A percentile compares a stretch with the other conserved stretches of the same genome.
Conservation (phyloP, 2,329 filamentous ascomycete species). For the Cordyceps farinosa region DNA sequence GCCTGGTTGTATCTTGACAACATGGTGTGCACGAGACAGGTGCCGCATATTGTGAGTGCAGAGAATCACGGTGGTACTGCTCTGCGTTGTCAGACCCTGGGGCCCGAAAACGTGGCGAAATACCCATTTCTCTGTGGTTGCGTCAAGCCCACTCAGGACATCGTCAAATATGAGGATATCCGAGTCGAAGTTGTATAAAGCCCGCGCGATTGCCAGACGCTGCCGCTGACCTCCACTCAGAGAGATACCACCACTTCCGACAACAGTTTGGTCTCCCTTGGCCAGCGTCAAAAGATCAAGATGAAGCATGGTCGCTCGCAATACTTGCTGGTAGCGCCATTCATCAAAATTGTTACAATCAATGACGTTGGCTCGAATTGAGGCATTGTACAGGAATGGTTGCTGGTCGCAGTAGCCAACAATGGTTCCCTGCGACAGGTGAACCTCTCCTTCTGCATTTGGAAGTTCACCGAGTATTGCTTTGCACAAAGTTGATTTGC, state of each 20-base stretch:
- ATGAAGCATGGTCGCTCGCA: slow-evolving; percentile 22
- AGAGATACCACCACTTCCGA: slow-evolving; percentile 27
- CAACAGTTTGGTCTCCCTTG: slow-evolving; percentile 32
- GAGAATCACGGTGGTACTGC: slow-evolving; percentile 40
- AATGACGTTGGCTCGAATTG: slow-evolving; percentile 26
- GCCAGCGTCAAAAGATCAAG: slow-evolving; percentile 30
- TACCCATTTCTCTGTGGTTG: slow-evolving; percentile 35
- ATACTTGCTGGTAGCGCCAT: slow-evolving; percentile 22
- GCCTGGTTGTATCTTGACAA: slow-evolving; percentile 30
- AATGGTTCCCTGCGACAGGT: too few relatives aligned
- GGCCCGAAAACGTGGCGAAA: slow-evolving; percentile 32
- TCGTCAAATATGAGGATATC: slow-evolving; percentile 24
- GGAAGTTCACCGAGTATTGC: too few relatives aligned
- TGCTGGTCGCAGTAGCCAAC: slow-evolving; percentile 34
- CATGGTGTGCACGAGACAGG: slow-evolving; percentile 39
- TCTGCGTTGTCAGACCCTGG: slow-evolving; percentile 28
- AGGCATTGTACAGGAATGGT: slow-evolving; percentile 24
- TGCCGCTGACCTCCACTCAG: slow-evolving; percentile 42
- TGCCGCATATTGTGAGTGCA: slow-evolving; percentile 32
- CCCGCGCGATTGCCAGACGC: slow-evolving; percentile 28
- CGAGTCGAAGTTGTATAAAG: slow-evolving; percentile 22
- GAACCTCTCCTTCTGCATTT: too few relatives aligned
- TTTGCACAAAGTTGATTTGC: too few relatives aligned
- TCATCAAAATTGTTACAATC: slow-evolving; percentile 22
- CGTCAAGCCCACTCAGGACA: slow-evolving; percentile 31